Conservation (phyloP, 2,329 filamentous ascomycete genomes). For the Lecanicillium sp. region DNA sequence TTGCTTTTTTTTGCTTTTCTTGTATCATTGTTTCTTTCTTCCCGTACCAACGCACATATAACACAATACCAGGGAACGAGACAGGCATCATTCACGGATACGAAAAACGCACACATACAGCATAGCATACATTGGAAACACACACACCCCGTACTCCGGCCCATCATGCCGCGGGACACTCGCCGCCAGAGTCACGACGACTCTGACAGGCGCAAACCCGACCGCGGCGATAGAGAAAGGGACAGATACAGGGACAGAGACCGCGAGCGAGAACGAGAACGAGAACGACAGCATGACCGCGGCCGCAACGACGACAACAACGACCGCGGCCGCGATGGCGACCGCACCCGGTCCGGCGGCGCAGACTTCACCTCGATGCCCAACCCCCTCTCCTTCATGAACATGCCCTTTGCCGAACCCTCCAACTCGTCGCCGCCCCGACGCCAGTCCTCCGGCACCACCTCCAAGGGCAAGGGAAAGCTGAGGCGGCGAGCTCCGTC, state of each 20-base stretch:
- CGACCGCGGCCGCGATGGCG: neutral
- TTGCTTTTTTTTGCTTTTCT: neutral
- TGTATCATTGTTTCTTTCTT: neutral
- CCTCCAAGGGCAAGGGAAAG: neutral
- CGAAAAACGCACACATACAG: too few relatives aligned
- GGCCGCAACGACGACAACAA: neutral
- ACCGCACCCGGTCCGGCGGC: neutral
- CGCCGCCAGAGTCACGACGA: constrained; percentile 52
- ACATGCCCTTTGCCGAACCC: neutral
- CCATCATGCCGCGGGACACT: constrained; percentile 51
- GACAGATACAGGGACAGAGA: constrained; percentile 24
- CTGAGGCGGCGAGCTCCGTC: constrained; percentile 12
- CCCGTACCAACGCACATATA: neutral
- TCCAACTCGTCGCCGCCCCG: constrained; percentile 4
- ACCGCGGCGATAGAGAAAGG: too few relatives aligned
- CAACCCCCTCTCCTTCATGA: constrained; percentile 9
- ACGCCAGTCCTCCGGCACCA: neutral
- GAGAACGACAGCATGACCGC: neutral
- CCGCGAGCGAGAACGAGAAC: constrained; percentile 4
- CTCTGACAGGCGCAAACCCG: constrained; percentile 43
- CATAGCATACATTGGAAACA: too few relatives aligned
- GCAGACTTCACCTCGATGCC: constrained; percentile 10
- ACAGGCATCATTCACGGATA: too few relatives aligned
- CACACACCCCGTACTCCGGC: too few relatives aligned
- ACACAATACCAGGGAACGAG: neutral